Evolutionary conservation across 805 yeast species (phyloP).

Genomic region (Tetrapisispora pingtungensis): DNA sequence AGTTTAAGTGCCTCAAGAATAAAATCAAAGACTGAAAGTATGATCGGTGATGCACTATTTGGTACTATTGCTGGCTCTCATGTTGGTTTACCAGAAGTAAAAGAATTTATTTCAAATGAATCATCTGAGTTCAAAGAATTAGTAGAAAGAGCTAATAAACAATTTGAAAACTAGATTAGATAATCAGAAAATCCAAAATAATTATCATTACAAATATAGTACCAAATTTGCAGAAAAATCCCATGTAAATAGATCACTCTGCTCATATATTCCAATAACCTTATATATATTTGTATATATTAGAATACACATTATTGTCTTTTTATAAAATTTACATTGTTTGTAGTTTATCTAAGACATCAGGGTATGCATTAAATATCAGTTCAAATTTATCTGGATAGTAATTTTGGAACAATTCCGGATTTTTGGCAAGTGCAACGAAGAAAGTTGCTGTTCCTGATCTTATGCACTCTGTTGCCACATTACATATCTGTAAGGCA

Average conservation of each 20-base stretch:
- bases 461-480: slow-evolving; percentile 63
- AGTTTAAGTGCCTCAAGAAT: slow-evolving; percentile 15
- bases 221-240: background rate
- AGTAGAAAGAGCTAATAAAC: slow-evolving; percentile 10
- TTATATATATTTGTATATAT: background rate
- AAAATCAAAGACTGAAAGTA: slow-evolving; percentile 14
- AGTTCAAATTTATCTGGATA: slow-evolving; percentile 62
- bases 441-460: slow-evolving; percentile 79
- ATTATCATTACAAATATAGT: background rate
- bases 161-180: background rate
- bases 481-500: slow-evolving; percentile 63
- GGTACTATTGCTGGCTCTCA: slow-evolving; percentile 28
- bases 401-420: slow-evolving; percentile 66
- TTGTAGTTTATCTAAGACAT: slow-evolving; percentile 47
- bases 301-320: background rate
- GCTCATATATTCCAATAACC: background rate
- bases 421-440: slow-evolving; percentile 74
- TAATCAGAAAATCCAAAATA: background rate
- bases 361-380: slow-evolving; percentile 56
- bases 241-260: slow-evolving; percentile 1
- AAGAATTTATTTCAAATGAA: slow-evolving; percentile 30
- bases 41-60: slow-evolving; percentile 29
- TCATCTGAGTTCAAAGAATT: slow-evolving; percentile 22
- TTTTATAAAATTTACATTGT: slow-evolving; percentile 18
- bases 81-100: slow-evolving; percentile 29